These are phyloP conservation scores for Candida vaughaniae DNA, from an alignment of 805 yeast genomes.

Conservation along the genomic window DNA sequence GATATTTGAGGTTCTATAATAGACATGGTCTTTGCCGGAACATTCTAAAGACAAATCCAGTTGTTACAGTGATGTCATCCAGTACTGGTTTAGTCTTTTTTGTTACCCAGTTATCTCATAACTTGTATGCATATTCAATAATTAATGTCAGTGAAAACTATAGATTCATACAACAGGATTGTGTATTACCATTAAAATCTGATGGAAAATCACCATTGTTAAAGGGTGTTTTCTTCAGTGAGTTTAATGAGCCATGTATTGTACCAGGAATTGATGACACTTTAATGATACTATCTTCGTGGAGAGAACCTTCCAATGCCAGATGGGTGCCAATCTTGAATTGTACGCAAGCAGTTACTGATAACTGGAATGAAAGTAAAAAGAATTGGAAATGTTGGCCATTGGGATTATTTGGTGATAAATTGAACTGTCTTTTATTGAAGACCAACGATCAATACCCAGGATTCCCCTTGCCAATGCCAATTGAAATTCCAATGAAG, in stretches of 20 bases:
- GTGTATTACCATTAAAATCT: constrained; percentile 32
- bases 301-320: constrained; percentile 77
- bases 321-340: constrained; percentile 86
- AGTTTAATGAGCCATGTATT: constrained; percentile 86
- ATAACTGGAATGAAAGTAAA: constrained; percentile 47
- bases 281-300: constrained; percentile 65
- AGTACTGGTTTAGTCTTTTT: constrained; percentile 51
- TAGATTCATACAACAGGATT: constrained; percentile 39
- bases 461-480: constrained; percentile 79
- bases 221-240: constrained; percentile 79
- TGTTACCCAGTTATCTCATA: constrained; percentile 42
- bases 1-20: constrained; percentile 71
- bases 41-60: constrained; percentile 69
- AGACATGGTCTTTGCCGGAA: constrained; percentile 70
- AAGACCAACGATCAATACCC: constrained; percentile 69
- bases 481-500: constrained; percentile 70
- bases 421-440: constrained; percentile 70
- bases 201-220: constrained; percentile 33
- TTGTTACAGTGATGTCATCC: constrained; percentile 68
- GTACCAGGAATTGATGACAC: constrained; percentile 73
- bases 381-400: constrained; percentile 82
- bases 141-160: constrained; percentile 44
- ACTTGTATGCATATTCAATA: constrained; percentile 45
- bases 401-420: constrained; percentile 68
- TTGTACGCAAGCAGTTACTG: constrained; percentile 42